Percentiles rank a stretch among this genome's conserved stretches.
Conservation (phyloP, 352 stramenopile species). For the Phytopythium aichiense region DNA sequence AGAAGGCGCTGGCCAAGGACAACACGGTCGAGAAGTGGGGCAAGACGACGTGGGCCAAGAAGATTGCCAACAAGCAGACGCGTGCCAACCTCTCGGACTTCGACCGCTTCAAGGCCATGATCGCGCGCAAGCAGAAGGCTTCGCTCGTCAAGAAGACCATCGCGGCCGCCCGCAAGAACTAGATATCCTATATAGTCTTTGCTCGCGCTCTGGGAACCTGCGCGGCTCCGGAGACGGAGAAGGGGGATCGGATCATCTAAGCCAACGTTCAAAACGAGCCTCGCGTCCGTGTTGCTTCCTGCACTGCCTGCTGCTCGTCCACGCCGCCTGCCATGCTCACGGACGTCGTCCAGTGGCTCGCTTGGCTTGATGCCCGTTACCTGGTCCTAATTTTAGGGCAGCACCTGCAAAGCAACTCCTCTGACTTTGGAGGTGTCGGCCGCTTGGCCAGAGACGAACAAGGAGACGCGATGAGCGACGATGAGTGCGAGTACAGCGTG, state of each 20-base stretch:
- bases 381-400: too few species aligned
- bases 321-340: not conserved
- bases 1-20: constrained; percentile 84
- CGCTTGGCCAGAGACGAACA: not conserved
- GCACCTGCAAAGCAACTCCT: too few species aligned
- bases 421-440: not conserved
- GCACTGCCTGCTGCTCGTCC: not conserved
- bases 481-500: not conserved
- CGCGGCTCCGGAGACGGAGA: not conserved
- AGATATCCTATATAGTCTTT: constrained; percentile 13
- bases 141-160: constrained; percentile 91
- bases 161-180: constrained; percentile 78
- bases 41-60: constrained; percentile 96
- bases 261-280: constrained; percentile 8
- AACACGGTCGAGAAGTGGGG: constrained; percentile 96
- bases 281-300: constrained; percentile 1
- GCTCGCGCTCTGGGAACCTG: not conserved
- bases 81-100: constrained; percentile 96
- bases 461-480: not conserved
- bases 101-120: constrained; percentile 99
- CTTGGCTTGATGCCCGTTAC: too few species aligned
- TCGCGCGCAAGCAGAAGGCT: constrained; percentile 98
- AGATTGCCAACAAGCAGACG: constrained; percentile 96
- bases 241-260: constrained; percentile 7
- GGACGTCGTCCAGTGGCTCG: not conserved